A percentile compares a stretch with the other conserved stretches of the same genome.
Evolutionary conservation across 495 filamentous ascomycete species (phyloP).

Genomic region (Podospora pseudocomata): DNA sequence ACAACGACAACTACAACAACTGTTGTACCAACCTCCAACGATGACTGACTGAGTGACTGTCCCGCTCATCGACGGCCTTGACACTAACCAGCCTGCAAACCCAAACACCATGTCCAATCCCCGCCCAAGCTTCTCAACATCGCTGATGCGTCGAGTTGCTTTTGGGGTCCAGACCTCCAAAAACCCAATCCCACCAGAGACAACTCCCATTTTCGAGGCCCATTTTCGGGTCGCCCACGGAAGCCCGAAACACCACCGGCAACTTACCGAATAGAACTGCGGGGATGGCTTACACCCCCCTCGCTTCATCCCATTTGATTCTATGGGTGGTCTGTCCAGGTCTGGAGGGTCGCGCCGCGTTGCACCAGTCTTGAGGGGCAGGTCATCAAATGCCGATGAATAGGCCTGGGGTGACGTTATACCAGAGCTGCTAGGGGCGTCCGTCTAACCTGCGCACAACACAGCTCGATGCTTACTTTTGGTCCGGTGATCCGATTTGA

Average conservation of each 20-base stretch:
- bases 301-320: background rate
- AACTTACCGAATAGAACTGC: background rate
- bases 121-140: background rate
- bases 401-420: background rate
- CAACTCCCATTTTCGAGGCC: background rate
- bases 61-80: background rate
- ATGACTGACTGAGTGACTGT: background rate
- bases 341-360: background rate
- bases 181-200: background rate
- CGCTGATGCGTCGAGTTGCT: background rate
- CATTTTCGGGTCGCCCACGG: background rate
- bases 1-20: background rate
- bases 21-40: background rate
- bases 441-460: background rate
- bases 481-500: background rate
- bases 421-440: background rate
- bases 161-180: background rate
- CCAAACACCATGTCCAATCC: background rate
- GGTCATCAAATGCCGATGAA: constrained; percentile 2
- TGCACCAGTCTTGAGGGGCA: background rate
- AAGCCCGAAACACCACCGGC: background rate
- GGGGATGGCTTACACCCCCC: background rate
- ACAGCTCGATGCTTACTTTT: background rate
- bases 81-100: background rate
- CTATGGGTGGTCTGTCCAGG: background rate